These are phyloP conservation scores for Tricholoma matsutake DNA, from an alignment of 768 basidiomycete species.

Conservation along the genomic window DNA sequence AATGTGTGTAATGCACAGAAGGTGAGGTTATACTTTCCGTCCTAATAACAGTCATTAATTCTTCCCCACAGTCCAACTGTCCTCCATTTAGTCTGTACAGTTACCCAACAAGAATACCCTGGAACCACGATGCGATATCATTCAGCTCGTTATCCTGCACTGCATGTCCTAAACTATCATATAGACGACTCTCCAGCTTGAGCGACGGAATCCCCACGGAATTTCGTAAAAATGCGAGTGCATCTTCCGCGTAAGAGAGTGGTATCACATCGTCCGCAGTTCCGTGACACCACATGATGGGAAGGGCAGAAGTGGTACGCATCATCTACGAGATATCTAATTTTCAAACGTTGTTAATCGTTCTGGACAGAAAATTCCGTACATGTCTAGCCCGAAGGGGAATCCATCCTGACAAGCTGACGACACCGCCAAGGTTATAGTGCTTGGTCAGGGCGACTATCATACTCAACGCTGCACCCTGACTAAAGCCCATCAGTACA, in stretches of 20 bases:
- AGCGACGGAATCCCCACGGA: conserved; percentile 19
- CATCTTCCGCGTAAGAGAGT: conserved; percentile 28
- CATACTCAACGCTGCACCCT: conserved; percentile 38
- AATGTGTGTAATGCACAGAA: no score
- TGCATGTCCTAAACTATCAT: conserved; percentile 30
- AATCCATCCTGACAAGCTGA: conserved; percentile 44
- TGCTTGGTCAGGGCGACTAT: conserved; percentile 37
- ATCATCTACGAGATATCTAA: conserved; percentile 22
- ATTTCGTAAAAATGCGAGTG: conserved; percentile 29
- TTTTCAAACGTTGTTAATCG: neutral
- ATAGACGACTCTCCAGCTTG: conserved; percentile 22
- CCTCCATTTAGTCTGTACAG: neutral
- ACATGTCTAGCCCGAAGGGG: conserved; percentile 34
- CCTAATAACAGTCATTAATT: neutral
- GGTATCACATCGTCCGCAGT: conserved; percentile 36
- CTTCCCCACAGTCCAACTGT: neutral
- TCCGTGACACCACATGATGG: conserved; percentile 45
- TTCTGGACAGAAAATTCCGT: neutral
- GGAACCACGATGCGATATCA: conserved; percentile 30
- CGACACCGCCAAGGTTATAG: conserved; percentile 41
- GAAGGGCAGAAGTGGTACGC: conserved; percentile 30
- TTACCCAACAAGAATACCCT: neutral
- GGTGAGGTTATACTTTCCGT: neutral
- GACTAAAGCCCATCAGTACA: conserved; percentile 41
- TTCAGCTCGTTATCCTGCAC: conserved; percentile 32